phyloP scores from a whole-genome alignment of 176 grass and related monocot species.

The Elymus sibiricus region DNA sequence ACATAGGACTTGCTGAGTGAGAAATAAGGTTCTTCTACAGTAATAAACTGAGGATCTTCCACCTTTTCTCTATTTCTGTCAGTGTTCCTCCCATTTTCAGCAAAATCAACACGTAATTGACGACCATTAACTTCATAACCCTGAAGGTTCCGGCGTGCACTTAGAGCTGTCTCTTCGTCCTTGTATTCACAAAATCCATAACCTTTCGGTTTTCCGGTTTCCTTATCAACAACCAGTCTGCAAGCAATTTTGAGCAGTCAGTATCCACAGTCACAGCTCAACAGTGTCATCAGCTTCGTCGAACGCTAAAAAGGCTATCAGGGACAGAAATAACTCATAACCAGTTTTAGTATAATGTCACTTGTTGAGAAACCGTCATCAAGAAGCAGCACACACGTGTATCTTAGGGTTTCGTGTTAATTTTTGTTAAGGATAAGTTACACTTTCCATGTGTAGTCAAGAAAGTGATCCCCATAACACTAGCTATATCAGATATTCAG shows the following conservation, averaged over 20 bases:
- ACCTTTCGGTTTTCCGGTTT: conserved; percentile 94
- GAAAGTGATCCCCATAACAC: not conserved
- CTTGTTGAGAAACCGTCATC: not conserved
- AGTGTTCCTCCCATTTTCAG: conserved; percentile 94
- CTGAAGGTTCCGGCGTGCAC: conserved; percentile 95
- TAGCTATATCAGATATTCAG: not conserved
- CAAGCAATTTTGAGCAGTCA: conserved; percentile 37
- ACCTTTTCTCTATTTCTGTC: conserved; percentile 99
- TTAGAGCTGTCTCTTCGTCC: conserved; percentile 97
- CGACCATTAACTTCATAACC: conserved; percentile 98
- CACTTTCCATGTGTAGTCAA: not conserved
- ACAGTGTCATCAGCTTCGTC: not conserved
- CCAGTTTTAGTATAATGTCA: not conserved
- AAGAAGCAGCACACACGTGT: not conserved
- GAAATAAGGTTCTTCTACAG: conserved; percentile 42
- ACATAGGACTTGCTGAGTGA: conserved; percentile 24
- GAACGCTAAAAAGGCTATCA: not conserved
- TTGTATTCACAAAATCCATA: conserved; percentile 99
- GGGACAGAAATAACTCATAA: not conserved
- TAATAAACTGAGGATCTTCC: conserved; percentile 38
- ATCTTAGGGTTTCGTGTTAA: not conserved
- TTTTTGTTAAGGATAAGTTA: not conserved
- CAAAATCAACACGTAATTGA: conserved; percentile 97
- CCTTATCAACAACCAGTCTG: conserved; percentile 93
- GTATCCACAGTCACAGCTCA: not conserved